phyloP scores from a whole-genome alignment of 306 rosid genomes.

The Vigna angularis region DNA sequence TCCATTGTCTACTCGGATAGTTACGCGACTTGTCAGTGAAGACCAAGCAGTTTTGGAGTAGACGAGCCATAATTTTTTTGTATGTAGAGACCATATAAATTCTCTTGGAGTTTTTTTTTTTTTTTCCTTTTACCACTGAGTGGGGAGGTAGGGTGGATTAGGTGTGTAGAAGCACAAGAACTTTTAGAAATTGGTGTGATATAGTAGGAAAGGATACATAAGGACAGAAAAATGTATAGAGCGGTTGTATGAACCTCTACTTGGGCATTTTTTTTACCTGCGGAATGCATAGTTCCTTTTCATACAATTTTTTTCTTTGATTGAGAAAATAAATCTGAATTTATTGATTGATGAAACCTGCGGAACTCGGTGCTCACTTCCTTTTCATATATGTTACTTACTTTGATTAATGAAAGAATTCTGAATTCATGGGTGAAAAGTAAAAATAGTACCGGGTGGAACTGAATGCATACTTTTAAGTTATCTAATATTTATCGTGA shows the following conservation, averaged over 20 bases:
- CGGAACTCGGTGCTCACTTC: constrained; percentile 25
- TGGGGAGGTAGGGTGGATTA: constrained; percentile 29
- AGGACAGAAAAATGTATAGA: constrained; percentile 56
- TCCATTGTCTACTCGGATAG: constrained; percentile 40
- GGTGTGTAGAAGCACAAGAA: constrained; percentile 39
- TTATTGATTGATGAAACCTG: constrained; percentile 17
- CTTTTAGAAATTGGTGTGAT: constrained; percentile 39
- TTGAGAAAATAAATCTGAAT: constrained; percentile 2
- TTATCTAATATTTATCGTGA: not conserved
- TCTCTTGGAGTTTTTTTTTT: constrained; percentile 11
- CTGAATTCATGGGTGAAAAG: not conserved
- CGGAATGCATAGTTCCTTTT: constrained; percentile 31
- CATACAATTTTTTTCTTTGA: constrained; percentile 20
- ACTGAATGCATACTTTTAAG: not conserved
- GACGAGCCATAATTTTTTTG: constrained; percentile 27
- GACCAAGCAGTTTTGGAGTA: constrained; percentile 48
- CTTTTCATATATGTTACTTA: constrained; percentile 17
- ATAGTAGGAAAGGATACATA: constrained; percentile 46
- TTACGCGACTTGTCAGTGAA: constrained; percentile 45
- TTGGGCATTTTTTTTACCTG: constrained; percentile 36
- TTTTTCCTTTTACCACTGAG: constrained; percentile 23
- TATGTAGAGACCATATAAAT: constrained; percentile 40
- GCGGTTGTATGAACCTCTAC: constrained; percentile 42
- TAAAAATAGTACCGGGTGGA: not conserved
- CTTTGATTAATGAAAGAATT: not conserved